Evolutionary conservation across 2,329 filamentous ascomycete species (phyloP).

Genomic region (Drechslerella stenobrocha): DNA sequence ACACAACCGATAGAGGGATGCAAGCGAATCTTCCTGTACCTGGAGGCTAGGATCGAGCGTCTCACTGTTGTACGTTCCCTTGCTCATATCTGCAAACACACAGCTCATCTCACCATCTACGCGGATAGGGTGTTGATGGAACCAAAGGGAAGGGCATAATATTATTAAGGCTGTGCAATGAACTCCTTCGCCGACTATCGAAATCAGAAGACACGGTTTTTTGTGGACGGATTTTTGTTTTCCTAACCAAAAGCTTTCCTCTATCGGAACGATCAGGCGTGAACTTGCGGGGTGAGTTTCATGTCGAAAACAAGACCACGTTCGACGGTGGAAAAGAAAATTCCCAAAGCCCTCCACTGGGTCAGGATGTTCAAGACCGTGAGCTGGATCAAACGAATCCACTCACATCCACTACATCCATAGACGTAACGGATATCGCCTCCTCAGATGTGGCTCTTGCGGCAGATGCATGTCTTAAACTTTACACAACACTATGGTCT

Average conservation of each 20-base stretch:
- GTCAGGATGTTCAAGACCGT: neutral
- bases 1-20: constrained; percentile 94
- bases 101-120: neutral
- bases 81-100: neutral
- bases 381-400: constrained; percentile 50
- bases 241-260: constrained; percentile 96
- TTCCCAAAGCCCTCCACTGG: constrained; percentile 38
- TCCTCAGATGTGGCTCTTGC: constrained; percentile 55
- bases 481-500: constrained; percentile 94
- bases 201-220: constrained; percentile 72
- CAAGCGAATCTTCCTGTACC: constrained; percentile 86
- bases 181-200: constrained; percentile 39
- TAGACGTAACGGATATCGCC: constrained; percentile 53
- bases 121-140: constrained; percentile 38
- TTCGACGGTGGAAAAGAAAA: constrained; percentile 63
- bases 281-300: constrained; percentile 92
- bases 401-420: constrained; percentile 52
- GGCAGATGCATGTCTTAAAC: constrained; percentile 60
- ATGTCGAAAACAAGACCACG: constrained; percentile 88
- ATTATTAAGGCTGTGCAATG: constrained; percentile 38
- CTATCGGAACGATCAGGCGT: constrained; percentile 96
- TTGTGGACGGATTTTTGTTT: constrained; percentile 96
- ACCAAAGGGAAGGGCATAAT: constrained; percentile 46
- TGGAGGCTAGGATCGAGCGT: constrained; percentile 87
- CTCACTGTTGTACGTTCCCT: constrained; percentile 68